Evolutionary conservation across 2,329 filamentous ascomycete species (phyloP).

Genomic region (Xylaria sp.): DNA sequence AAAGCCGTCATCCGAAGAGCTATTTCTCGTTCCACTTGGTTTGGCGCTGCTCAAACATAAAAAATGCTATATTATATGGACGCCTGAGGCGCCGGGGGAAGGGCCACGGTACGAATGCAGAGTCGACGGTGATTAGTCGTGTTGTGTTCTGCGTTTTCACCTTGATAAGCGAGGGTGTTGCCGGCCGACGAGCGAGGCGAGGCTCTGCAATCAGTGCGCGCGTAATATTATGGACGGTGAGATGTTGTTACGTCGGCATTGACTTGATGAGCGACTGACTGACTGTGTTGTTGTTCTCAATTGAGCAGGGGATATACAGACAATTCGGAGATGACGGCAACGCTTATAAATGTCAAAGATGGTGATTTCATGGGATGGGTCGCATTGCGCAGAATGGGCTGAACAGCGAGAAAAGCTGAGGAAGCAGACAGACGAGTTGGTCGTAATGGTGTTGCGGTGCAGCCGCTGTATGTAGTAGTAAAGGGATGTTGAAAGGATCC

Average conservation of each 20-base stretch:
- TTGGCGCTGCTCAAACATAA: constrained; percentile 24
- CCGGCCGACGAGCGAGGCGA: constrained; percentile 9
- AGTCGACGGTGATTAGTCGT: neutral
- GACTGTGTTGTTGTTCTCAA: constrained; percentile 8
- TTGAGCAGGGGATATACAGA: constrained; percentile 13
- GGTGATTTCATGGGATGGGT: neutral
- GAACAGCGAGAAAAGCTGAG: constrained; percentile 12
- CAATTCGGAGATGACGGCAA: neutral
- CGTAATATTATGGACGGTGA: constrained; percentile 20
- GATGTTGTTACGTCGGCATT: constrained; percentile 3
- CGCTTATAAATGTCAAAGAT: constrained; percentile 7
- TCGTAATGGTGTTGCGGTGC: constrained; percentile 22
- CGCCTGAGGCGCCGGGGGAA: constrained; percentile 23
- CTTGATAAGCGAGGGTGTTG: constrained; percentile 1
- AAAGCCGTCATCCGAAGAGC: constrained; percentile 44
- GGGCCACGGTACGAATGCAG: neutral
- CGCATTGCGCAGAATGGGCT: constrained; percentile 18
- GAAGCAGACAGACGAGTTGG: constrained; percentile 20
- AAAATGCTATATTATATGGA: constrained; percentile 19
- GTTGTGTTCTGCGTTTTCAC: neutral
- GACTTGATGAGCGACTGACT: neutral
- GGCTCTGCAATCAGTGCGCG: constrained; percentile 16
- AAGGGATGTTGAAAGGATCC: constrained; percentile 40
- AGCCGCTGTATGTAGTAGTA: constrained; percentile 20
- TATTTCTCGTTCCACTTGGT: constrained; percentile 30